These are phyloP conservation scores for Metarhizium album DNA, from an alignment of 2,329 filamentous ascomycete species.

Conservation along the genomic window DNA sequence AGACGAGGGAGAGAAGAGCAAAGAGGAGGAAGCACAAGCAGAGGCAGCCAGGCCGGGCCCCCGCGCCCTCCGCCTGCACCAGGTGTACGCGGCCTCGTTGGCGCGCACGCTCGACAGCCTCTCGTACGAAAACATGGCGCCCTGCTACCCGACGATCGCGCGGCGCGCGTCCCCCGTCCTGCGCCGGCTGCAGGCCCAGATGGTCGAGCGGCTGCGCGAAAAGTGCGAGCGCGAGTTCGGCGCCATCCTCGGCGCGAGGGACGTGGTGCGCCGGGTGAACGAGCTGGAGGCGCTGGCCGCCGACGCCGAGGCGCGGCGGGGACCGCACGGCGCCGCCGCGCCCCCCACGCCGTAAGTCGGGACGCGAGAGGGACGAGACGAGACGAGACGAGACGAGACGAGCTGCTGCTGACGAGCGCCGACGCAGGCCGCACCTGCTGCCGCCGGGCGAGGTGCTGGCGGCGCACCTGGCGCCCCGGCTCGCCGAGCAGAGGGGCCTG, in stretches of 20 bases:
- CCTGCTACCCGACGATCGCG: constrained; percentile 52
- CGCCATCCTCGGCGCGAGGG: constrained; percentile 37
- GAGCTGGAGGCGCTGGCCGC: constrained; percentile 44
- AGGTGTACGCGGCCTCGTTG: constrained; percentile 42
- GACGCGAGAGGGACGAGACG: no score
- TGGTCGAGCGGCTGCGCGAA: constrained; percentile 43
- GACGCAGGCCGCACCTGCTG: constrained; percentile 35
- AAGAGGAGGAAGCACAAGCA: neutral
- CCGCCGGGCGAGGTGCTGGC: constrained; percentile 40
- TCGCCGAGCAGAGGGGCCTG: constrained; percentile 41
- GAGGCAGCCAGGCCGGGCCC: constrained; percentile 33
- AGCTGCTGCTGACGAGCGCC: no score
- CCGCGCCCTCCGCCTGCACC: constrained; percentile 43
- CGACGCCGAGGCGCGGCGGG: constrained; percentile 31
- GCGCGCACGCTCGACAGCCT: constrained; percentile 44
- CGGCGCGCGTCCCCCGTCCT: constrained; percentile 38
- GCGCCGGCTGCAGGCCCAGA: constrained; percentile 43
- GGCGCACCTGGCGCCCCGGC: constrained; percentile 44
- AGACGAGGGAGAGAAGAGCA: no score
- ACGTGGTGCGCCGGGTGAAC: constrained; percentile 47
- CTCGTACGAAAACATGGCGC: constrained; percentile 44
- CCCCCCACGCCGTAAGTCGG: constrained; percentile 35
- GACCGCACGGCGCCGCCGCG: constrained; percentile 11
- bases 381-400: no score
- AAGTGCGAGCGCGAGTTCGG: constrained; percentile 50